A percentile compares a stretch with the other conserved stretches of the same genome.
These are phyloP conservation scores for Penicillium paxilli DNA, from an alignment of 495 filamentous ascomycete species.

Conservation along the genomic window DNA sequence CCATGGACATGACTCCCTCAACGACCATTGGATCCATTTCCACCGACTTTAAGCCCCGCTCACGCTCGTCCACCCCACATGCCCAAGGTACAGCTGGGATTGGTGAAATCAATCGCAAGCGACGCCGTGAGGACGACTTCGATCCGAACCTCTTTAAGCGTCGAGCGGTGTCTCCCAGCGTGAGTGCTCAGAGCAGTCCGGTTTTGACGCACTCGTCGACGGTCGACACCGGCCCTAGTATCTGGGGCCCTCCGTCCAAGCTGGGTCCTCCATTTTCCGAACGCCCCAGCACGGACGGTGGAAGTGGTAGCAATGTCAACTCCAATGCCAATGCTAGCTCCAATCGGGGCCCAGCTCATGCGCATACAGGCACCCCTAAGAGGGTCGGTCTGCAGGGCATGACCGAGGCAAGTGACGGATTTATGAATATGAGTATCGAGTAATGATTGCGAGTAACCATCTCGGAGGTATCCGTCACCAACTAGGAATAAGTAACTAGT, in stretches of 20 bases:
- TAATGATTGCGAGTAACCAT: conserved; percentile 19
- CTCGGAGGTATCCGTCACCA: no score
- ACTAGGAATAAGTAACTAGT: no score
- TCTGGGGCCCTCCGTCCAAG: conserved; percentile 71
- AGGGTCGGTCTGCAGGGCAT: conserved; percentile 91
- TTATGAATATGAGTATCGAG: conserved; percentile 98
- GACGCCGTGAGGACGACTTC: conserved; percentile 87
- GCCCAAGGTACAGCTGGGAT: conserved; percentile 44
- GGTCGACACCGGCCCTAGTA: conserved; percentile 59
- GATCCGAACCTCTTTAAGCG: conserved; percentile 89
- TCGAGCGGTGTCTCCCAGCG: conserved; percentile 87
- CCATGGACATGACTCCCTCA: conserved; percentile 72
- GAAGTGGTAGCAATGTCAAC: conserved; percentile 21
- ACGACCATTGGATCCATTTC: conserved; percentile 38
- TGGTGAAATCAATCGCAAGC: conserved; percentile 74
- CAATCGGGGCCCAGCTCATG: no score
- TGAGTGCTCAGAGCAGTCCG: conserved; percentile 88
- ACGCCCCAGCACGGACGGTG: conserved; percentile 43
- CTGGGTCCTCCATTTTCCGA: conserved; percentile 51
- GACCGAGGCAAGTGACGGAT: conserved; percentile 89
- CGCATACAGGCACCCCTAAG: conserved; percentile 50
- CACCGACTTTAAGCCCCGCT: conserved; percentile 35
- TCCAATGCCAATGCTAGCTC: no score
- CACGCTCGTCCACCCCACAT: conserved; percentile 53
- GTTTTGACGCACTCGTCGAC: conserved; percentile 77